phyloP scores from a whole-genome alignment of 331 rosid genomes.

The Rosa hybrid region DNA sequence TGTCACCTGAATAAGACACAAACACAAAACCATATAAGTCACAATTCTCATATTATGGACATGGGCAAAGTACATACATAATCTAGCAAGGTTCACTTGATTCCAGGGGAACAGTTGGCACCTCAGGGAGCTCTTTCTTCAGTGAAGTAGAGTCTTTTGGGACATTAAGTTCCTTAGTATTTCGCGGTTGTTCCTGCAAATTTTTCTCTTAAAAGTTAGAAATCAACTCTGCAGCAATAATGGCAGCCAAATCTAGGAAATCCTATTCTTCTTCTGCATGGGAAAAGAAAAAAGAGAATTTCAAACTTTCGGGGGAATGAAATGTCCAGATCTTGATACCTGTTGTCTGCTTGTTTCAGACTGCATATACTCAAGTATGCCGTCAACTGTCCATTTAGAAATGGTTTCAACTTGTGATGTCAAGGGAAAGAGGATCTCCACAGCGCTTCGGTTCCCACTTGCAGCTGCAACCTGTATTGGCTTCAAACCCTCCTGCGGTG shows the following conservation, averaged over 20 bases:
- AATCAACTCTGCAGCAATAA: conserved; percentile 7
- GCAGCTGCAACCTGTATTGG: conserved; percentile 81
- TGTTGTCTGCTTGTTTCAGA: conserved; percentile 56
- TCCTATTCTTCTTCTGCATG: background rate
- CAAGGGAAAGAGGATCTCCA: conserved; percentile 77
- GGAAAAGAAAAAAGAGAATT: background rate
- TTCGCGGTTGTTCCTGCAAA: conserved; percentile 54
- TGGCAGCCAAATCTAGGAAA: conserved; percentile 3
- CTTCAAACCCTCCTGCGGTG: conserved; percentile 79
- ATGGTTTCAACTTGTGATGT: conserved; percentile 59
- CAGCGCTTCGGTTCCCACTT: conserved; percentile 60
- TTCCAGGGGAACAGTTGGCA: conserved; percentile 25
- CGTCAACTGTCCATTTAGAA: conserved; percentile 78
- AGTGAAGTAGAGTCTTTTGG: conserved; percentile 38
- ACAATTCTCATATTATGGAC: background rate
- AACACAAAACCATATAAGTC: conserved; percentile 8
- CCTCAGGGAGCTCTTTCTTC: conserved; percentile 74
- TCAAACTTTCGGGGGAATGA: conserved; percentile 1
- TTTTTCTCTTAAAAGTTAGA: conserved; percentile 25
- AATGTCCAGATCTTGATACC: conserved; percentile 45
- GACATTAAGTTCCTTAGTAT: conserved; percentile 36
- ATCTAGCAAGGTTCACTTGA: background rate
- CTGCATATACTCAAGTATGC: conserved; percentile 65
- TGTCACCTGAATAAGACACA: conserved; percentile 55
- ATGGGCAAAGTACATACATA: background rate